phyloP scores from a whole-genome alignment of 345 rosid species.

The Gossypium rotundifolium region DNA sequence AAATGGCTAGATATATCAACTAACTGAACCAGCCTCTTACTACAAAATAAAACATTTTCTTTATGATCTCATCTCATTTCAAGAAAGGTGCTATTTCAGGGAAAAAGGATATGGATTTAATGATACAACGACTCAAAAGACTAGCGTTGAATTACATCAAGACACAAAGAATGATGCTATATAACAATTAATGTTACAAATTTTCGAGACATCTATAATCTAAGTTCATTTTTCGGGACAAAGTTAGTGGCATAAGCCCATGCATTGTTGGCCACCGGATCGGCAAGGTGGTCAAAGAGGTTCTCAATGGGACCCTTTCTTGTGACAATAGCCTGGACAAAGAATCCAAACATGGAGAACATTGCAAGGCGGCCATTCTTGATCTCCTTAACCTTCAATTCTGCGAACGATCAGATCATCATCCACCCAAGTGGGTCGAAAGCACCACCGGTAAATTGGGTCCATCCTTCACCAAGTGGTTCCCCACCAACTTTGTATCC shows the following conservation, averaged over 20 bases:
- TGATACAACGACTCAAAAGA: neutral
- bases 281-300: neutral
- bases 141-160: neutral
- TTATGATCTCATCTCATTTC: too few species aligned
- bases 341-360: neutral
- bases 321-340: neutral
- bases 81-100: neutral
- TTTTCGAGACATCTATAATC: neutral
- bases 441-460: neutral
- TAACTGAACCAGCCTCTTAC: neutral
- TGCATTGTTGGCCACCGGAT: constrained; percentile 34
- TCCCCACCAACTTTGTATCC: neutral
- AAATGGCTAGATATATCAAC: neutral
- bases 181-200: constrained; percentile 9
- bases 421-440: neutral
- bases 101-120: neutral
- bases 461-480: neutral
- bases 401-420: neutral
- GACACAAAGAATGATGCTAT: neutral
- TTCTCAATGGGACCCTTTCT: neutral
- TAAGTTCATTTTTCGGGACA: neutral
- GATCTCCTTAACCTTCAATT: neutral
- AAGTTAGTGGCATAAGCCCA: neutral
- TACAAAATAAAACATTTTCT: too few species aligned
- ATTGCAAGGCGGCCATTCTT: neutral